A percentile compares a stretch with the other conserved stretches of the same genome.
Conservation (phyloP, 768 basidiomycete genomes). For the Sistotremastrum suecicum region DNA sequence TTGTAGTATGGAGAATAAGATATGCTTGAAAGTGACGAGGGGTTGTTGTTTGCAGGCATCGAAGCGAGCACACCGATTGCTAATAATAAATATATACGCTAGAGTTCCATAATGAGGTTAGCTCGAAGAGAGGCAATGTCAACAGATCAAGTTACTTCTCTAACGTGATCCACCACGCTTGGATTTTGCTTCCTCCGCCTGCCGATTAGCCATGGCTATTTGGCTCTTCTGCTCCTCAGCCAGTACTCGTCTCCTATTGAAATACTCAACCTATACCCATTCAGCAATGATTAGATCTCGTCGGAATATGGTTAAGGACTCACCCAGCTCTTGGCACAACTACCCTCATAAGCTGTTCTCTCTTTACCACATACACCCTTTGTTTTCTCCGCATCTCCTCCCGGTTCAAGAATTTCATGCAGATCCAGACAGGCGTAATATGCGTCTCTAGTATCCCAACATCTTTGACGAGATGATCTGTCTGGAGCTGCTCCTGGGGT, state of each 20-base stretch:
- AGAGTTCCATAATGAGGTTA: no score
- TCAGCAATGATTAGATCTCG: not conserved
- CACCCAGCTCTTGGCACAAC: constrained; percentile 87
- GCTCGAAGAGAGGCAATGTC: no score
- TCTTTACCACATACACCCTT: constrained; percentile 33
- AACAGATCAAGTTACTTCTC: no score
- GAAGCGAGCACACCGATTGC: no score
- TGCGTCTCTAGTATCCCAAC: constrained; percentile 74
- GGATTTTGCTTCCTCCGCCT: constrained; percentile 18
- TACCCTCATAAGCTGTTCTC: constrained; percentile 46
- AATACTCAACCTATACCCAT: constrained; percentile 68
- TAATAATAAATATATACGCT: no score
- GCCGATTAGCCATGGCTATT: constrained; percentile 32
- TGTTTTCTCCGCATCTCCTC: constrained; percentile 22
- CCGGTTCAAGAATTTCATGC: constrained; percentile 53
- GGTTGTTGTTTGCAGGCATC: no score
- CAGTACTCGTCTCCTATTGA: constrained; percentile 79
- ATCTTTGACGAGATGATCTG: constrained; percentile 36
- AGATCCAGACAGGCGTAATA: constrained; percentile 80
- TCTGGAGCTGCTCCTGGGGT: no score
- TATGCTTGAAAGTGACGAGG: no score
- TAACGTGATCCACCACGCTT: no score
- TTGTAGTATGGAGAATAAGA: no score
- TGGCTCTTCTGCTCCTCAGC: constrained; percentile 67
- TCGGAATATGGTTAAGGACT: constrained; percentile 14